Evolutionary conservation across 371 early-diverging fungal species (phyloP).

Genomic region (Mortierella polycephala): DNA sequence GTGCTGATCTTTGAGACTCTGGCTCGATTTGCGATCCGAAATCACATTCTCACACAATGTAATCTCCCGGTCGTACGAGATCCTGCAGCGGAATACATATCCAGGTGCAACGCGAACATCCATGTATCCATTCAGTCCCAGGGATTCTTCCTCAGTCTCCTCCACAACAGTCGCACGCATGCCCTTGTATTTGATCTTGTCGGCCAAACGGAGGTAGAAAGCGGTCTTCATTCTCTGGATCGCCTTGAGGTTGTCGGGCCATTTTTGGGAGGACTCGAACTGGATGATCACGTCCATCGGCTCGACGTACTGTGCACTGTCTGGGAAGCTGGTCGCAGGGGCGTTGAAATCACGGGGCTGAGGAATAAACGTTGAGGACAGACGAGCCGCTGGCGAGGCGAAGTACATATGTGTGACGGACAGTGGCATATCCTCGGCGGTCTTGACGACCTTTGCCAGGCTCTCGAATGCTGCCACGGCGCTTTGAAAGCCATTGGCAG

Average conservation of each 20-base stretch:
- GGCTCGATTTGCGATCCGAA: conserved; percentile 59
- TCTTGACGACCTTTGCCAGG: conserved; percentile 75
- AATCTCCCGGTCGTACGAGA: conserved; percentile 78
- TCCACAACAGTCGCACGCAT: conserved; percentile 57
- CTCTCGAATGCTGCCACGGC: conserved; percentile 76
- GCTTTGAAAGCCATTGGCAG: conserved; percentile 72
- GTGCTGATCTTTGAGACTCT: conserved; percentile 58
- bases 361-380: conserved; percentile 81
- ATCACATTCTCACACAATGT: conserved; percentile 66
- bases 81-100: conserved; percentile 79
- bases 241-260: conserved; percentile 91
- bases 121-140: conserved; percentile 67
- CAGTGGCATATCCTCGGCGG: conserved; percentile 79
- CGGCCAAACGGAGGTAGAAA: conserved; percentile 77
- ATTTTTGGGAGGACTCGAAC: conserved; percentile 84
- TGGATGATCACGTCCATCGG: conserved; percentile 84
- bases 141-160: conserved; percentile 58
- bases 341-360: conserved; percentile 72
- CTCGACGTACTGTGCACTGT: conserved; percentile 71
- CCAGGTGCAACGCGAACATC: conserved; percentile 76
- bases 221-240: conserved; percentile 93
- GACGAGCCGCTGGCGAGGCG: conserved; percentile 74
- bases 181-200: conserved; percentile 58
- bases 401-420: conserved; percentile 77
- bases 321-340: conserved; percentile 54